Evolutionary conservation across 2,329 filamentous ascomycete species (phyloP).

Genomic region (Esteya vermicola): DNA sequence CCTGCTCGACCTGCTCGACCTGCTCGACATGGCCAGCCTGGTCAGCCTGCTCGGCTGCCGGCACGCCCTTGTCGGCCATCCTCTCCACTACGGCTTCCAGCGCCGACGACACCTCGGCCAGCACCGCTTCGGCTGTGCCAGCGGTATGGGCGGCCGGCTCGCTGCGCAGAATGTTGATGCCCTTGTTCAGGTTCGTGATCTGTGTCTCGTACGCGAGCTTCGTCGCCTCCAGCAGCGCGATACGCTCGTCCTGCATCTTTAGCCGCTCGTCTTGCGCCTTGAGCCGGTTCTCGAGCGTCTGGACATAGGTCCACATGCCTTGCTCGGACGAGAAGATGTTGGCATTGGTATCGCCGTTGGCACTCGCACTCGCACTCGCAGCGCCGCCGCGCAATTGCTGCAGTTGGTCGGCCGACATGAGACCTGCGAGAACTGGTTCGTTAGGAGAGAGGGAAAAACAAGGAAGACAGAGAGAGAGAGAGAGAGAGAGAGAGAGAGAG

Average conservation of each 20-base stretch:
- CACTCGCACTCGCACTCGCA: no score
- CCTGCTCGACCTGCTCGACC: background rate
- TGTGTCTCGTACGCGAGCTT: constrained; percentile 23
- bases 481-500: constrained; percentile 11
- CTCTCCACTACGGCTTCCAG: no score
- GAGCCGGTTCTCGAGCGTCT: constrained; percentile 50
- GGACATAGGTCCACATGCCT: constrained; percentile 59
- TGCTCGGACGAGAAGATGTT: constrained; percentile 53
- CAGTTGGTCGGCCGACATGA: background rate
- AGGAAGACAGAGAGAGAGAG: background rate
- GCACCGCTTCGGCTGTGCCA: no score
- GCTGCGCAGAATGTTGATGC: constrained; percentile 15
- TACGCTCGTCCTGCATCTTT: constrained; percentile 13
- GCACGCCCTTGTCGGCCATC: no score
- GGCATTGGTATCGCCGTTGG: constrained; percentile 45
- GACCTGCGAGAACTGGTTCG: background rate
- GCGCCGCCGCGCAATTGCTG: constrained; percentile 1
- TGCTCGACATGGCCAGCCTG: background rate
- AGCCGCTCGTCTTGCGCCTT: constrained; percentile 30
- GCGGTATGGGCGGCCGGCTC: no score
- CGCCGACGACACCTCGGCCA: no score
- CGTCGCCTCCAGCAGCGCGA: constrained; percentile 22
- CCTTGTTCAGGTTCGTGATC: constrained; percentile 20
- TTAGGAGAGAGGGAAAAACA: no score
- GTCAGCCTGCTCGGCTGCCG: background rate